phyloP scores from a whole-genome alignment of 2,329 filamentous ascomycete species.

The Alternaria brassicicola region DNA sequence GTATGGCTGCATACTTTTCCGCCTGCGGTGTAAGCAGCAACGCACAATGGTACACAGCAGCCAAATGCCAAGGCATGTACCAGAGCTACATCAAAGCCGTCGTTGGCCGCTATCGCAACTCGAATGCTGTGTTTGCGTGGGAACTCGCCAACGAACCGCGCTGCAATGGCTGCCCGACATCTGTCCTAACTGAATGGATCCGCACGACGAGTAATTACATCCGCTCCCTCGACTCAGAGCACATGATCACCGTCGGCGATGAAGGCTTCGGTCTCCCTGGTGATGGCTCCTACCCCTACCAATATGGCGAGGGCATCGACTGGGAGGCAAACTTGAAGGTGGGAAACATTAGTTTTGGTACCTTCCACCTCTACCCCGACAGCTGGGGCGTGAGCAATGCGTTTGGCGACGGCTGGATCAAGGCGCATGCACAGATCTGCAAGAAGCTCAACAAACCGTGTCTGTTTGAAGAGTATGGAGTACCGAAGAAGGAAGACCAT shows the following conservation, averaged over 20 bases:
- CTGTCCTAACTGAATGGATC: constrained; percentile 67
- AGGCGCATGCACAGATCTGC: constrained; percentile 52
- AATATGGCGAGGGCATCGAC: constrained; percentile 58
- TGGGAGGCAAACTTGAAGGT: constrained; percentile 61
- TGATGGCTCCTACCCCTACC: constrained; percentile 61
- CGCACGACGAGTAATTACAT: constrained; percentile 64
- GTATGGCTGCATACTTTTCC: constrained; percentile 64
- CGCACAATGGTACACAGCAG: constrained; percentile 63
- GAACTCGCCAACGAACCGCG: constrained; percentile 71
- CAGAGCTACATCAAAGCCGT: constrained; percentile 66
- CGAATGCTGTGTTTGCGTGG: constrained; percentile 68
- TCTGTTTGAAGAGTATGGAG: constrained; percentile 51
- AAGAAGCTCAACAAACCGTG: constrained; percentile 48
- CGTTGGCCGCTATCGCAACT: constrained; percentile 64
- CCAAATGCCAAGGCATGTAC: constrained; percentile 58
- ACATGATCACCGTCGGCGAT: constrained; percentile 69
- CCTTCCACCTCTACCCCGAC: constrained; percentile 59
- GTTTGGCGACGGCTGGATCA: constrained; percentile 57
- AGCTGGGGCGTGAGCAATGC: constrained; percentile 46
- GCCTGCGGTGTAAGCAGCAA: constrained; percentile 60
- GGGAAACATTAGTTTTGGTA: constrained; percentile 62
- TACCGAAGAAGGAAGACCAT: constrained; percentile 27
- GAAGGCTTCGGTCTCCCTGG: constrained; percentile 61
- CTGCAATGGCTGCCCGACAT: constrained; percentile 64
- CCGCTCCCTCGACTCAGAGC: constrained; percentile 65